A percentile compares a stretch with the other conserved stretches of the same genome.
These are phyloP conservation scores for Blastomyces emzantsi DNA, from an alignment of 2,329 filamentous ascomycete genomes.

Conservation along the genomic window DNA sequence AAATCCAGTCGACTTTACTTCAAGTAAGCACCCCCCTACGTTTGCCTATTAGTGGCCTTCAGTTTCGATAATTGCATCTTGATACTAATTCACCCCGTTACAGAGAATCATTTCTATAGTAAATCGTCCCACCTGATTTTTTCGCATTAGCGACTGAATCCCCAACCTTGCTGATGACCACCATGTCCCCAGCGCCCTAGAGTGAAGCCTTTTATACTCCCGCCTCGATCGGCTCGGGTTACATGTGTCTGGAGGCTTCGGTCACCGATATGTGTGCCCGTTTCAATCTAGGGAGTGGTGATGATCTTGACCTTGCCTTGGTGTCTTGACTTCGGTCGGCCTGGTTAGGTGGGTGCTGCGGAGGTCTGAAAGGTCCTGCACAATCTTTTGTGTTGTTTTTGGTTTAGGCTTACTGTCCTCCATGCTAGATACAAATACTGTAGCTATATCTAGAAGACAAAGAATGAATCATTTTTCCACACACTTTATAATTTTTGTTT, in stretches of 20 bases:
- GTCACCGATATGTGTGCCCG: slow-evolving; percentile 30
- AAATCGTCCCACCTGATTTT: slow-evolving; percentile 83
- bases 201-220: slow-evolving; percentile 63
- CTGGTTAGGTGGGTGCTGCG: slow-evolving; percentile 70
- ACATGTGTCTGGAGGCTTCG: slow-evolving; percentile 20
- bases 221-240: slow-evolving; percentile 28
- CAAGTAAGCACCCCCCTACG: slow-evolving; percentile 14
- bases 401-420: no score
- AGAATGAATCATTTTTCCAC: no score
- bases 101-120: slow-evolving; percentile 98
- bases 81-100: slow-evolving; percentile 14
- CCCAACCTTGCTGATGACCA: slow-evolving; percentile 89
- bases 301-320: slow-evolving; percentile 80
- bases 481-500: no score
- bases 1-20: slow-evolving; percentile 17
- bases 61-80: slow-evolving; percentile 3
- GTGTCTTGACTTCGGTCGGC: slow-evolving; percentile 69
- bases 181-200: slow-evolving; percentile 76
- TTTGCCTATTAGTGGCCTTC: background rate
- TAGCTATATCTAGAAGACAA: no score
- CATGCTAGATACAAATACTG: no score
- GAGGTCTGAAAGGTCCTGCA: slow-evolving; percentile 72
- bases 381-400: slow-evolving; percentile 45
- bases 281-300: slow-evolving; percentile 73
- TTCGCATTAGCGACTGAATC: slow-evolving; percentile 82